A percentile compares a stretch with the other conserved stretches of the same genome.
Evolutionary conservation across 2,329 filamentous ascomycete species (phyloP).

Genomic region (Xylariaceae sp.): DNA sequence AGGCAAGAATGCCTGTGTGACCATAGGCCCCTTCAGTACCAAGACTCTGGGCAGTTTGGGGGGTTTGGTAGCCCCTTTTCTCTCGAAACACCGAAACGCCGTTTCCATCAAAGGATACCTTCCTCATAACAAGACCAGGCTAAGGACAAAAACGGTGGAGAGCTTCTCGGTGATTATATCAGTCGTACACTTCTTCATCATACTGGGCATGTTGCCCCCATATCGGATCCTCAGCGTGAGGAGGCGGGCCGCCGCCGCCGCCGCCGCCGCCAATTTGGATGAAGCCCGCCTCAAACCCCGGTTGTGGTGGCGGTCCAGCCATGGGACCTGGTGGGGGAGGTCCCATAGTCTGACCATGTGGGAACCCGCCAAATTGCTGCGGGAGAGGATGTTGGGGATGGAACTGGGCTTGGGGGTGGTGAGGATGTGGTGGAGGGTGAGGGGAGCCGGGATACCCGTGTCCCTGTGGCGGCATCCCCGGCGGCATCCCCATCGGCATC

Average conservation of each 20-base stretch:
- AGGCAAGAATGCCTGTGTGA: too few relatives aligned
- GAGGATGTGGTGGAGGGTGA: conserved; percentile 2
- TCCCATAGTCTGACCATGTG: conserved; percentile 6
- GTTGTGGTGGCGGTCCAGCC: conserved; percentile 7
- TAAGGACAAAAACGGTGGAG: not conserved
- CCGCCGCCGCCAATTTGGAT: conserved; percentile 22
- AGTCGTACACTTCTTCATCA: conserved; percentile 12
- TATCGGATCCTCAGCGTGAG: conserved; percentile 16
- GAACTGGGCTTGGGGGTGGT: too few relatives aligned
- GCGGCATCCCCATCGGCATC: not conserved
- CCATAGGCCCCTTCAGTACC: too few relatives aligned
- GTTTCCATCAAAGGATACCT: too few relatives aligned
- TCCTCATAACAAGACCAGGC: too few relatives aligned
- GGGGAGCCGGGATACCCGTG: conserved; percentile 6
- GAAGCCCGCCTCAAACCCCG: conserved; percentile 26
- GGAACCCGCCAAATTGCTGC: conserved; percentile 12
- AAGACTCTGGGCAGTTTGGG: too few relatives aligned
- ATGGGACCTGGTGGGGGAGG: conserved; percentile 15
- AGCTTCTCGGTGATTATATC: too few relatives aligned
- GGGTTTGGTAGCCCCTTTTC: too few relatives aligned
- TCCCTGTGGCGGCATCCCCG: conserved; percentile 8
- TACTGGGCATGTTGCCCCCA: conserved; percentile 5
- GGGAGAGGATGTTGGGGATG: too few relatives aligned
- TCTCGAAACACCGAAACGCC: too few relatives aligned
- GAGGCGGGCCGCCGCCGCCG: conserved; percentile 11